These are phyloP conservation scores for Punctularia strigosozonata DNA, from an alignment of 768 basidiomycete genomes.

Conservation along the genomic window DNA sequence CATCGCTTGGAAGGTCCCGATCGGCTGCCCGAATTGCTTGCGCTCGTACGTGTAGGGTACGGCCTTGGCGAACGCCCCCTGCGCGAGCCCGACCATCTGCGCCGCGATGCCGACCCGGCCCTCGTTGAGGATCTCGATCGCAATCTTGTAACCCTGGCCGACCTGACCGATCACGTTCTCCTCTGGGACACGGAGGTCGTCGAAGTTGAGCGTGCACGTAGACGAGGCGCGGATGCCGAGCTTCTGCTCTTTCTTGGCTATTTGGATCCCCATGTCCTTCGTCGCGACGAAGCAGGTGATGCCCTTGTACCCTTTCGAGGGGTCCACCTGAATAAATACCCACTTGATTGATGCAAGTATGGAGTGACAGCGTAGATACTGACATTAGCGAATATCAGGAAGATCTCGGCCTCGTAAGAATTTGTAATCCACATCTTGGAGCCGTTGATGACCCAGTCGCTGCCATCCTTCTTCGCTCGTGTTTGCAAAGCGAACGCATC, in stretches of 20 bases:
- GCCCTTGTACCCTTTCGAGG: conserved; percentile 94
- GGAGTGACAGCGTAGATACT: too few relatives aligned
- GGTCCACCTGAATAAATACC: conserved; percentile 43
- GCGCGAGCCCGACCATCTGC: conserved; percentile 97
- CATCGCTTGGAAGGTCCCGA: conserved; percentile 96
- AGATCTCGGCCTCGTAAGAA: conserved; percentile 82
- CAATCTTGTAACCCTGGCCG: conserved; percentile 94
- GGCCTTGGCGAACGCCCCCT: conserved; percentile 91
- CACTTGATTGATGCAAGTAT: too few relatives aligned
- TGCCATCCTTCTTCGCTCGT: conserved; percentile 78
- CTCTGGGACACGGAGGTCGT: conserved; percentile 76
- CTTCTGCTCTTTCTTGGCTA: conserved; percentile 99
- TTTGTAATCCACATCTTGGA: conserved; percentile 99
- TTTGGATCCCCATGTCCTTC: conserved; percentile 92
- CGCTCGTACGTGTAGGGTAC: conserved; percentile 95
- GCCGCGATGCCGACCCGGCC: conserved; percentile 97
- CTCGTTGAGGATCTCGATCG: conserved; percentile 95
- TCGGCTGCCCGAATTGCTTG: conserved; percentile 85
- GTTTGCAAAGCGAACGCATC: conserved; percentile 97
- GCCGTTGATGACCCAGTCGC: conserved; percentile 84
- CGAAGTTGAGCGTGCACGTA: conserved; percentile 90
- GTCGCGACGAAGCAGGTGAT: conserved; percentile 97
- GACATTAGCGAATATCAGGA: conserved; percentile 93
- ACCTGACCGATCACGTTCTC: conserved; percentile 89
- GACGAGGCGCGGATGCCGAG: conserved; percentile 94